These are phyloP conservation scores for Aspergillus ruber DNA, from an alignment of 2,329 filamentous ascomycete species.

Conservation along the genomic window DNA sequence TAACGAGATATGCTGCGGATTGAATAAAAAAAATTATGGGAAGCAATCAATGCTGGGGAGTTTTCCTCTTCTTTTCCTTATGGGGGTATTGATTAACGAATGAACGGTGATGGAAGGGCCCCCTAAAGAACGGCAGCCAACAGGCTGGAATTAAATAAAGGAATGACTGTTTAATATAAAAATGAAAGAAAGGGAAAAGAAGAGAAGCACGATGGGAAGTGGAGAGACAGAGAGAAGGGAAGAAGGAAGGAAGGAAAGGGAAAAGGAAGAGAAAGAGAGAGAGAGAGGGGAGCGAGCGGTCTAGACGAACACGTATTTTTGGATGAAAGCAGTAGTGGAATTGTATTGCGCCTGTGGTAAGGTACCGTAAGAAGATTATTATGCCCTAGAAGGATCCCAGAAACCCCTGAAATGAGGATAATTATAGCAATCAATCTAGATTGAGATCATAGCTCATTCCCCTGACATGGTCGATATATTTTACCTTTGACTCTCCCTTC, in stretches of 20 bases:
- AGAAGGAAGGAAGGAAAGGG: conserved; percentile 4
- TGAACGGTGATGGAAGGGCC: conserved; percentile 18
- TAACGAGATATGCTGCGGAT: background rate
- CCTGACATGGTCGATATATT: background rate
- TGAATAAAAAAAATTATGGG: conserved; percentile 3
- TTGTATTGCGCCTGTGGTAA: background rate
- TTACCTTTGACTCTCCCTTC: too few species aligned
- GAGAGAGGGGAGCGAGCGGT: conserved; percentile 17
- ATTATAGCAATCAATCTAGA: background rate
- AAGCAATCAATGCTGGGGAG: conserved; percentile 2
- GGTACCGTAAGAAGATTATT: background rate
- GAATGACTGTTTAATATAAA: conserved; percentile 4
- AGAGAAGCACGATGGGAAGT: background rate
- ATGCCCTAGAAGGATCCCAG: background rate
- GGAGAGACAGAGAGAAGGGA: conserved; percentile 4
- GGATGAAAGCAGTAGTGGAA: background rate
- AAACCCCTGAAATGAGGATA: background rate
- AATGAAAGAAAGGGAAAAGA: background rate
- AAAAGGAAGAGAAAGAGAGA: conserved; percentile 12
- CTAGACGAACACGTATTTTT: conserved; percentile 8
- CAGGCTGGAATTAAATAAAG: conserved; percentile 11
- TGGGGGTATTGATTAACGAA: conserved; percentile 14
- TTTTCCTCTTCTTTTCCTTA: background rate
- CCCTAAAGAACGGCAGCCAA: conserved; percentile 21
- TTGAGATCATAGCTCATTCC: background rate